Evolutionary conservation across 495 filamentous ascomycete species (phyloP).

Genomic region (Parathielavia hyrcaniae): DNA sequence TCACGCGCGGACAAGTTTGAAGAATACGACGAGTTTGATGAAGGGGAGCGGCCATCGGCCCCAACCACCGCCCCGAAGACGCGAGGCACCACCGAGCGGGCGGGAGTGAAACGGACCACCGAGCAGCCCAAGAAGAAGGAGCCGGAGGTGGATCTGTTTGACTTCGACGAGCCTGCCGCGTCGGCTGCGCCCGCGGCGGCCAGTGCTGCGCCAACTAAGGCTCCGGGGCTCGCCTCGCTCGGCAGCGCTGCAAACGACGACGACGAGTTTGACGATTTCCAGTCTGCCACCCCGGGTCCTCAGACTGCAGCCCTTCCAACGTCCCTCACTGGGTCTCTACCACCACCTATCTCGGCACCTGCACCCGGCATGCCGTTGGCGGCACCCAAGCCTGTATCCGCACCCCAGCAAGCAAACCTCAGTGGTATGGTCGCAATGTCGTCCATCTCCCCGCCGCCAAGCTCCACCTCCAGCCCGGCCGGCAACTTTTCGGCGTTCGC

Average conservation of each 20-base stretch:
- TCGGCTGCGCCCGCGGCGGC: slow-evolving; percentile 45
- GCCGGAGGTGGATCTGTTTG: slow-evolving; percentile 81
- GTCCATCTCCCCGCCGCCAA: slow-evolving; percentile 67
- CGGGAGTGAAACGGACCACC: slow-evolving; percentile 47
- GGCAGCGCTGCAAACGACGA: slow-evolving; percentile 53
- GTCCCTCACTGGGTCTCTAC: slow-evolving; percentile 46
- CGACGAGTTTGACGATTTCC: slow-evolving; percentile 98
- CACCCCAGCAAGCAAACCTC: slow-evolving; percentile 69
- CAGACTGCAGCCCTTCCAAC: slow-evolving; percentile 32
- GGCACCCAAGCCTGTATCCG: slow-evolving; percentile 76
- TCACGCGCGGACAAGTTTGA: slow-evolving; percentile 70
- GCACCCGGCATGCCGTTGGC: slow-evolving; percentile 67
- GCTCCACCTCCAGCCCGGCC: slow-evolving; percentile 49
- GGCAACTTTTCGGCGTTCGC: slow-evolving; percentile 51
- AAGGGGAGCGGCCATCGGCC: slow-evolving; percentile 50
- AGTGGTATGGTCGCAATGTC: slow-evolving; percentile 72
- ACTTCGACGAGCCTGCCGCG: slow-evolving; percentile 68
- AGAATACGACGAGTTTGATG: slow-evolving; percentile 95
- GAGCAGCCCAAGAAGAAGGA: slow-evolving; percentile 71
- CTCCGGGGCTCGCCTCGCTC: slow-evolving; percentile 52
- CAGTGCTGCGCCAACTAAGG: slow-evolving; percentile 42
- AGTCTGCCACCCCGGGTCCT: slow-evolving; percentile 69
- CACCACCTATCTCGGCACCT: slow-evolving; percentile 55
- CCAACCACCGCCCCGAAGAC: slow-evolving; percentile 39
- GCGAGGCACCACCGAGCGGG: slow-evolving; percentile 35